These are phyloP conservation scores for Pyricularia pennisetigena DNA, from an alignment of 2,329 filamentous ascomycete genomes.

Conservation along the genomic window DNA sequence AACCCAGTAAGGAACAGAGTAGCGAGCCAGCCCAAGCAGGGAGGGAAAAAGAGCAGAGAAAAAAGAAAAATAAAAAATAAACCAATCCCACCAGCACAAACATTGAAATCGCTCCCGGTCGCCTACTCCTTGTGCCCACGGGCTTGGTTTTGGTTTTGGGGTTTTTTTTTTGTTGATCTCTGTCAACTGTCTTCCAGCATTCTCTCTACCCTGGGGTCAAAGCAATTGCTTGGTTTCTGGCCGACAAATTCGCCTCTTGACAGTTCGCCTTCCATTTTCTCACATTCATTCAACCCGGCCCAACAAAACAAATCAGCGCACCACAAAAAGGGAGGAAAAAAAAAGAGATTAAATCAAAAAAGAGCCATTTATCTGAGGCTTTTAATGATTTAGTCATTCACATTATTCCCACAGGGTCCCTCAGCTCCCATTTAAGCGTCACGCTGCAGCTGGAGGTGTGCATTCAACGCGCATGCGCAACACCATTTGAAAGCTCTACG, in stretches of 20 bases:
- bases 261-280: neutral
- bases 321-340: neutral
- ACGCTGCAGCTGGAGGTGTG: neutral
- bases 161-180: neutral
- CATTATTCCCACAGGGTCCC: neutral
- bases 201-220: neutral
- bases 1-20: neutral
- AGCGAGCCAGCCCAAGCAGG: neutral
- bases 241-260: neutral
- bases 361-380: neutral
- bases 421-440: neutral
- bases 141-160: too few relatives aligned
- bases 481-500: neutral
- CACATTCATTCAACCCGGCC: neutral
- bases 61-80: neutral
- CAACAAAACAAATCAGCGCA: neutral
- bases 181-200: neutral
- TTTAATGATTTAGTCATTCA: neutral
- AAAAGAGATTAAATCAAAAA: neutral
- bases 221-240: neutral
- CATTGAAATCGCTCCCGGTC: neutral
- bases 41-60: neutral
- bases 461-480: neutral
- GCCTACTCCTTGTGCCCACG: neutral
- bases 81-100: neutral